These are phyloP conservation scores for Hypomyces perniciosus DNA, from an alignment of 2,329 filamentous ascomycete genomes.

Conservation along the genomic window DNA sequence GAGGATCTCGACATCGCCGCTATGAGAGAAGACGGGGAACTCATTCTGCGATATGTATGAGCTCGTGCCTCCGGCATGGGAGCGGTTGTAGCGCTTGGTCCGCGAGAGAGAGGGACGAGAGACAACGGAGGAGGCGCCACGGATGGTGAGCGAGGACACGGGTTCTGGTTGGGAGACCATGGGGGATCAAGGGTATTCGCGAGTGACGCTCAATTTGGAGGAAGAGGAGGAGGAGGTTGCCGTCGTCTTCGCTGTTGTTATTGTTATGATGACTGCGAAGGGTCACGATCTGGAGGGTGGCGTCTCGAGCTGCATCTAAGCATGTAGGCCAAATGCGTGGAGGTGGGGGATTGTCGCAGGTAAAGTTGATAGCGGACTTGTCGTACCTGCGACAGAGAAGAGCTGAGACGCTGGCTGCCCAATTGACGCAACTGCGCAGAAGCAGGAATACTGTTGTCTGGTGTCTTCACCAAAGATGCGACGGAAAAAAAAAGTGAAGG, in stretches of 20 bases:
- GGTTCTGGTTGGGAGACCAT: conserved; percentile 61
- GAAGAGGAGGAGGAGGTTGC: neutral
- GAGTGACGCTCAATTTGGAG: conserved; percentile 3
- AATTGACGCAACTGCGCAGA: neutral
- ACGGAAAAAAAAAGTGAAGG: neutral
- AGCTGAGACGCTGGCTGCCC: neutral
- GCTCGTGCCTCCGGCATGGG: conserved; percentile 65
- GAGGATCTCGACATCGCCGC: conserved; percentile 87
- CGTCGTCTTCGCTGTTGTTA: neutral
- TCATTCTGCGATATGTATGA: conserved; percentile 74
- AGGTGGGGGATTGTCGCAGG: conserved; percentile 7
- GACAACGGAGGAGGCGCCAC: conserved; percentile 51
- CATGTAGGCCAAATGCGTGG: neutral
- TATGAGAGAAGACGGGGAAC: conserved; percentile 84
- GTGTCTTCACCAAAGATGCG: neutral
- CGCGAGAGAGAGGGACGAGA: conserved; percentile 55
- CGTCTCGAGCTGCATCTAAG: neutral
- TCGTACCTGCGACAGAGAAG: neutral
- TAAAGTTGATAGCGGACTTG: neutral
- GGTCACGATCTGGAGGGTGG: conserved; percentile 4
- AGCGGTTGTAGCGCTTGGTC: conserved; percentile 69
- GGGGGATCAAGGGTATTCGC: conserved; percentile 19
- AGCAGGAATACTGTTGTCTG: no score
- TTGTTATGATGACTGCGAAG: neutral
- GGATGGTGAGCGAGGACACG: conserved; percentile 47